Conservation (phyloP, 1,284 basidiomycete species). For the Polyporus tsugae region DNA sequence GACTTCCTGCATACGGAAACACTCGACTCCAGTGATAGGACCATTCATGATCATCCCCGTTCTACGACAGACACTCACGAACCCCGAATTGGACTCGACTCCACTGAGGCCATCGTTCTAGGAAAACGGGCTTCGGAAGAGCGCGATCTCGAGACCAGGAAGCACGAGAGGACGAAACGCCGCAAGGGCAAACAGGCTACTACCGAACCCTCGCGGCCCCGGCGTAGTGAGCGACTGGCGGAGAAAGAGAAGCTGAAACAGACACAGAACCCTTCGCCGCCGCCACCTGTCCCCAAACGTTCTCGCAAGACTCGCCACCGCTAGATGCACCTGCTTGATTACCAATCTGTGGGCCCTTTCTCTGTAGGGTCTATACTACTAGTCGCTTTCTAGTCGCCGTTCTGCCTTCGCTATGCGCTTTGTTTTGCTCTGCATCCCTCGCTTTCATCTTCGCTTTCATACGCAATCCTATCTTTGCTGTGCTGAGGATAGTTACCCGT, state of each 20-base stretch:
- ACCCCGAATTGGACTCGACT: background rate
- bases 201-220: background rate
- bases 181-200: background rate
- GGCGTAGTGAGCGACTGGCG: background rate
- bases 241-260: background rate
- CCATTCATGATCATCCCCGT: background rate
- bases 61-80: background rate
- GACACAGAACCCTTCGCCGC: background rate
- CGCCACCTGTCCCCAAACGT: background rate
- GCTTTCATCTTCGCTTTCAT: background rate
- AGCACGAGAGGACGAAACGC: background rate
- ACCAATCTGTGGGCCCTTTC: background rate
- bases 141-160: background rate
- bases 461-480: background rate
- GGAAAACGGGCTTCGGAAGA: constrained; percentile 3
- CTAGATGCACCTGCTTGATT: background rate
- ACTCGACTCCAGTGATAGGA: background rate
- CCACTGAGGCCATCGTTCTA: background rate
- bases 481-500: background rate
- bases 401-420: background rate
- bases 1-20: background rate
- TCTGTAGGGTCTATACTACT: background rate
- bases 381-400: background rate
- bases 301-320: background rate
- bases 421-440: background rate